Evolutionary conservation across 1,284 basidiomycete genomes (phyloP).

Genomic region (Ustilago curta): DNA sequence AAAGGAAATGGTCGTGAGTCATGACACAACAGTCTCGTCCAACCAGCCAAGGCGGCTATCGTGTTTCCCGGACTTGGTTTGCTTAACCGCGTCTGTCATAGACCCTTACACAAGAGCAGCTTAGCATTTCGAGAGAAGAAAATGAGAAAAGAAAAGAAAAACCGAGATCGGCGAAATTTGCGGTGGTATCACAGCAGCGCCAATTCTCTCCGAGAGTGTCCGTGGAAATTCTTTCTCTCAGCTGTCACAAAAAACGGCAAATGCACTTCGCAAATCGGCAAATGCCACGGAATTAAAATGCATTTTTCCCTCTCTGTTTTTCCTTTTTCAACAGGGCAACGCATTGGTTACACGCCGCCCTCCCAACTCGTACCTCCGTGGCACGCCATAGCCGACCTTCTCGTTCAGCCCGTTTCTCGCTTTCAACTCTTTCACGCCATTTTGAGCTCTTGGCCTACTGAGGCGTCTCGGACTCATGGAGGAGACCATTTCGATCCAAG

Average conservation of each 20-base stretch:
- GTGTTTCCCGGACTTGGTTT: no score
- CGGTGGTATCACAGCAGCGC: background rate
- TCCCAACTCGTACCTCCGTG: no score
- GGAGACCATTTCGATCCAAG: background rate
- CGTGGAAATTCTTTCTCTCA: background rate
- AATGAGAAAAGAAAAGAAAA: background rate
- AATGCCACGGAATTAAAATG: no score
- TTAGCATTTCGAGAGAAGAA: background rate
- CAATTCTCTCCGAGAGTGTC: background rate
- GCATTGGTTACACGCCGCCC: no score
- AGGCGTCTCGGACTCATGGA: background rate
- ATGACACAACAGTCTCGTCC: background rate
- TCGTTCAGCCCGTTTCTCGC: background rate
- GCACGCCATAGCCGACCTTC: no score
- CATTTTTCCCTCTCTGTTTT: no score
- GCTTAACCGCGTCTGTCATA: background rate
- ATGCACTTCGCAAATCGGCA: background rate
- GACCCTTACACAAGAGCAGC: background rate
- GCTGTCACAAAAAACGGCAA: background rate
- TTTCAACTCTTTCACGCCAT: background rate
- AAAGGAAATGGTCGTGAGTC: slow-evolving; percentile 8
- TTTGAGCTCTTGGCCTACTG: background rate
- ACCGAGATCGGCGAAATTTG: background rate
- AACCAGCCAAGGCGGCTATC: background rate
- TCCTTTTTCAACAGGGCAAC: no score